phyloP scores from a whole-genome alignment of 2,329 filamentous ascomycete genomes.

The Pezicula radicicola region DNA sequence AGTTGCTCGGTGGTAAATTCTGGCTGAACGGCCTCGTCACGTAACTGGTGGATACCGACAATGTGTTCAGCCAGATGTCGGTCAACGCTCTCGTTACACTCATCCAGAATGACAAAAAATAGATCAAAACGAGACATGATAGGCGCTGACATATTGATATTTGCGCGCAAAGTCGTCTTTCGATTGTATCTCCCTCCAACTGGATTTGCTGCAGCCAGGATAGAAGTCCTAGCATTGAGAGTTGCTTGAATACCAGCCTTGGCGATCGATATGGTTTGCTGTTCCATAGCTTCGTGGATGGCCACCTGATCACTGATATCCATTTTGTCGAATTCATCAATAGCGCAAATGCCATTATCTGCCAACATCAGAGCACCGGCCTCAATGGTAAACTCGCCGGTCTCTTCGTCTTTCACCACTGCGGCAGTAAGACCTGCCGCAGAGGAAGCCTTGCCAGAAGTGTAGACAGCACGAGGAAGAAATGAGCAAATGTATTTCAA shows the following conservation, averaged over 20 bases:
- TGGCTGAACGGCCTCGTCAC: constrained; percentile 86
- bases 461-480: constrained; percentile 95
- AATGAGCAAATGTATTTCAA: constrained; percentile 97
- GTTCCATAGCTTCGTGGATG: constrained; percentile 99
- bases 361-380: constrained; percentile 97
- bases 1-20: constrained; percentile 96
- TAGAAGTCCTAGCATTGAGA: constrained; percentile 90
- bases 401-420: constrained; percentile 97
- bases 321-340: constrained; percentile 99
- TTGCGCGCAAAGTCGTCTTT: constrained; percentile 87
- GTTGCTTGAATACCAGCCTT: constrained; percentile 98
- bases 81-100: constrained; percentile 90
- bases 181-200: constrained; percentile 96
- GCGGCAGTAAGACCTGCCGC: constrained; percentile 96
- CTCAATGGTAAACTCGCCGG: constrained; percentile 97
- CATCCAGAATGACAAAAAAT: constrained; percentile 96
- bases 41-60: constrained; percentile 86
- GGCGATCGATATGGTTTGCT: constrained; percentile 98
- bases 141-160: constrained; percentile 97
- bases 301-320: constrained; percentile 95
- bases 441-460: constrained; percentile 94
- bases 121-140: constrained; percentile 99
- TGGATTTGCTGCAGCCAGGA: constrained; percentile 93
- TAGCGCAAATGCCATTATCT: constrained; percentile 94
- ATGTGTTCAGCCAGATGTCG: constrained; percentile 92